Evolutionary conservation across 495 filamentous ascomycete genomes (phyloP).

Genomic region (Aspergillus avenaceus): DNA sequence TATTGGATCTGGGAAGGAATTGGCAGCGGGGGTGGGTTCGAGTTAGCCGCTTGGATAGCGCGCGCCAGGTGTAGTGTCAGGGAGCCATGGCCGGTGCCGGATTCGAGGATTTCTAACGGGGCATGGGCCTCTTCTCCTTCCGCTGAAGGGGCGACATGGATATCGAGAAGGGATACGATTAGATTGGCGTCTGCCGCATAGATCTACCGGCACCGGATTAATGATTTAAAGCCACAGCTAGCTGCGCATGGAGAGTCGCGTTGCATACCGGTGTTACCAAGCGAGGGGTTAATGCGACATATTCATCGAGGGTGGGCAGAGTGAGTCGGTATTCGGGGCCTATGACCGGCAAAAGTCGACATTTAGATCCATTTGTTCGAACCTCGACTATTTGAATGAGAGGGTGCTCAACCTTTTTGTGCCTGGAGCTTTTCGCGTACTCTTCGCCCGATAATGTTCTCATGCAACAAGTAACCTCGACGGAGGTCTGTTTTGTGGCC

Average conservation of each 20-base stretch:
- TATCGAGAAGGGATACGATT: slow-evolving; percentile 70
- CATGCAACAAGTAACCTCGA: slow-evolving; percentile 50
- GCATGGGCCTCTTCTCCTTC: slow-evolving; percentile 18
- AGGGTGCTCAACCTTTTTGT: slow-evolving; percentile 35
- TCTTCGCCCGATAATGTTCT: slow-evolving; percentile 60
- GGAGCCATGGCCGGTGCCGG: slow-evolving; percentile 75
- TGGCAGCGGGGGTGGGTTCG: slow-evolving; percentile 33
- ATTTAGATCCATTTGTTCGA: not conserved
- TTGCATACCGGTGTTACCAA: slow-evolving; percentile 67
- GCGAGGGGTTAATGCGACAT: slow-evolving; percentile 58
- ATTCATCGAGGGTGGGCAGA: slow-evolving; percentile 66
- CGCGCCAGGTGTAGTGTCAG: slow-evolving; percentile 69
- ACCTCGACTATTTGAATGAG: not conserved
- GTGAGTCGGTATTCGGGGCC: slow-evolving; percentile 50
- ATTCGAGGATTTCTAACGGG: slow-evolving; percentile 68
- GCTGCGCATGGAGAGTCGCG: not conserved
- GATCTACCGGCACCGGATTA: slow-evolving; percentile 46
- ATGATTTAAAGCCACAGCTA: not conserved
- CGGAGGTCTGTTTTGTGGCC: slow-evolving; percentile 44
- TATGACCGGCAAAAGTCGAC: slow-evolving; percentile 11
- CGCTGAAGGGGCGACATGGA: slow-evolving; percentile 51
- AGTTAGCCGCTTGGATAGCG: slow-evolving; percentile 72
- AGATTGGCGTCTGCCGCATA: slow-evolving; percentile 68
- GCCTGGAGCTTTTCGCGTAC: slow-evolving; percentile 51
- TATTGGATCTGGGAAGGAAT: slow-evolving; percentile 33